phyloP scores from a whole-genome alignment of 2,329 filamentous ascomycete species.

The Pyrenochaeta sp. region DNA sequence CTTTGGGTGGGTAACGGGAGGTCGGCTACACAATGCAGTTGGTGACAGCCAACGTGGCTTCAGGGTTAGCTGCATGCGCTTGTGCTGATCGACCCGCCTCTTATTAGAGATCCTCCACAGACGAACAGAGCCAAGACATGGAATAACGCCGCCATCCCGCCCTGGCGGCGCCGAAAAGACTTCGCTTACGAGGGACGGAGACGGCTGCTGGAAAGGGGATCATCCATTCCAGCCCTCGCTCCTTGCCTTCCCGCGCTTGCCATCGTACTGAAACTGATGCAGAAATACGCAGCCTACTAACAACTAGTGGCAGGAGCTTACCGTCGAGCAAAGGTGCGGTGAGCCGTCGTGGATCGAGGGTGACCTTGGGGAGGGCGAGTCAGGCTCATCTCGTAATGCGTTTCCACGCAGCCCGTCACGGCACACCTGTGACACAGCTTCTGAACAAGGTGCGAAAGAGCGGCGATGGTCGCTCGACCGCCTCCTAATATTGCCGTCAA shows the following conservation, averaged over 20 bases:
- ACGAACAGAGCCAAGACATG: conserved; percentile 46
- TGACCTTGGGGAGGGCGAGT: conserved; percentile 12
- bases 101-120: conserved; percentile 48
- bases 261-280: conserved; percentile 42
- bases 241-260: conserved; percentile 44
- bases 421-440: conserved; percentile 7
- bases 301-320: conserved; percentile 27
- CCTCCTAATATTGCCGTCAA: conserved; percentile 26
- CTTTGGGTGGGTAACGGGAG: conserved; percentile 28
- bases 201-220: conserved; percentile 39
- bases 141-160: conserved; percentile 46
- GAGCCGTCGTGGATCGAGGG: conserved; percentile 13
- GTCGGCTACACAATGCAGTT: conserved; percentile 29
- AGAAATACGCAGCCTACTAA: conserved; percentile 32
- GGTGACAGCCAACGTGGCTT: conserved; percentile 48
- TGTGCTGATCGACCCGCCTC: conserved; percentile 52
- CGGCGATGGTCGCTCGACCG: conserved; percentile 18
- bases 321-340: conserved; percentile 34
- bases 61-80: conserved; percentile 51
- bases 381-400: conserved; percentile 17
- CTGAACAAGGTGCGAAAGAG: conserved; percentile 11
- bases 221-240: conserved; percentile 36
- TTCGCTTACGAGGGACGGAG: conserved; percentile 42
- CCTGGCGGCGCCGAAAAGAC: conserved; percentile 40
- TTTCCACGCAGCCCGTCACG: conserved; percentile 2